Percentiles rank a stretch among this genome's conserved stretches.
phyloP scores from a whole-genome alignment of 495 filamentous ascomycete genomes.

The Daldinia grandis region DNA sequence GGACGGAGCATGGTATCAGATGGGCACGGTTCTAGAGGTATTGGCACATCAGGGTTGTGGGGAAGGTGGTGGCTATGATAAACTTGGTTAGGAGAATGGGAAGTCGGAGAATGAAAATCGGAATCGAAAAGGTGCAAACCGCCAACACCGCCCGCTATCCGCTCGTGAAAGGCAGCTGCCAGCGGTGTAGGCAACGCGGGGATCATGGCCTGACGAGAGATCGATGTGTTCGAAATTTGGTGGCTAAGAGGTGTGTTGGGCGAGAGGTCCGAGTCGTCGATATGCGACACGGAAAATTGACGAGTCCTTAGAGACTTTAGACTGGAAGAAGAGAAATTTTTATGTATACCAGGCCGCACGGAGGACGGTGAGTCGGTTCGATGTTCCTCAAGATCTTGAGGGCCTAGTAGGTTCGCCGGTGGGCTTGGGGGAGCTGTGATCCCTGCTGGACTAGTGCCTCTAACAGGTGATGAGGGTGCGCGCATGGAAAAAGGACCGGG shows the following conservation, averaged over 20 bases:
- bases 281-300: slow-evolving; percentile 77
- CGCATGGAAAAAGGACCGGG: slow-evolving; percentile 46
- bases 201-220: slow-evolving; percentile 55
- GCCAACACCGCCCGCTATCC: slow-evolving; percentile 61
- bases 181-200: slow-evolving; percentile 77
- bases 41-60: slow-evolving; percentile 60
- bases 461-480: slow-evolving; percentile 46
- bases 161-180: slow-evolving; percentile 62
- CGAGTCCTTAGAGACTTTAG: slow-evolving; percentile 74
- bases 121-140: slow-evolving; percentile 86
- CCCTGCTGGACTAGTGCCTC: slow-evolving; percentile 42
- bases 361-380: slow-evolving; percentile 53
- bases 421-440: slow-evolving; percentile 45
- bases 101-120: slow-evolving; percentile 78
- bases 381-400: slow-evolving; percentile 42
- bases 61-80: slow-evolving; percentile 35
- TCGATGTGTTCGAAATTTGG: slow-evolving; percentile 66
- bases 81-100: slow-evolving; percentile 70
- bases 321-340: slow-evolving; percentile 82
- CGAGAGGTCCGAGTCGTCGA: slow-evolving; percentile 73
- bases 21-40: slow-evolving; percentile 90
- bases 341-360: slow-evolving; percentile 65
- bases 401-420: slow-evolving; percentile 17
- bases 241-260: slow-evolving; percentile 76
- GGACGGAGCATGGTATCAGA: slow-evolving; percentile 84